These are phyloP conservation scores for Phytophthora macrochlamydospora DNA, from an alignment of 352 stramenopile genomes.

Conservation along the genomic window DNA sequence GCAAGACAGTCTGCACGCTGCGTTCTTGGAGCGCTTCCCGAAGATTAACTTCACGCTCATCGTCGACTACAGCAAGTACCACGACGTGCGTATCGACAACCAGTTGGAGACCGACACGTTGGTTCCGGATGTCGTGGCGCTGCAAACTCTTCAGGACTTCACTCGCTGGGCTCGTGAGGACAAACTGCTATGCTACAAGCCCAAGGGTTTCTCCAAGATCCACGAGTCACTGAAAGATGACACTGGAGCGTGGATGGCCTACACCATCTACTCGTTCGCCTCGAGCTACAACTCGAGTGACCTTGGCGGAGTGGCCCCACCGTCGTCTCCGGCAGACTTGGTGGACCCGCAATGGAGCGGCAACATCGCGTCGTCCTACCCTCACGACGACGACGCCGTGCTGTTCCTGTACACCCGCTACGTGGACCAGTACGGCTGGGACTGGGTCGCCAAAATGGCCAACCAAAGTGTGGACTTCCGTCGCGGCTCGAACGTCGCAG, in stretches of 20 bases:
- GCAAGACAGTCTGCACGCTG: constrained; percentile 24
- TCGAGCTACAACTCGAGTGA: constrained; percentile 37
- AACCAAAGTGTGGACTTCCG: constrained; percentile 40
- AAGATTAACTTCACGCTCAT: constrained; percentile 64
- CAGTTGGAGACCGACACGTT: constrained; percentile 49
- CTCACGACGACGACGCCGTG: constrained; percentile 53
- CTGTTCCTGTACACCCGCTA: constrained; percentile 52
- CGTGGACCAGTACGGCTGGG: constrained; percentile 9
- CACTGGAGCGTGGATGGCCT: constrained; percentile 40
- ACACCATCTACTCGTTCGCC: constrained; percentile 41
- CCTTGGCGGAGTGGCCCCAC: constrained; percentile 15
- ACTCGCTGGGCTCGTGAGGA: constrained; percentile 39
- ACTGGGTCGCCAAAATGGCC: constrained; percentile 50
- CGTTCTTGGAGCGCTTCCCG: constrained; percentile 38
- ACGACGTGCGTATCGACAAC: constrained; percentile 48
- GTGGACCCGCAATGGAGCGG: constrained; percentile 35
- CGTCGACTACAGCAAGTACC: constrained; percentile 46
- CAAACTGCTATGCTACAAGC: constrained; percentile 54
- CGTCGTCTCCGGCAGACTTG: constrained; percentile 29
- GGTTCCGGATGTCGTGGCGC: constrained; percentile 43
- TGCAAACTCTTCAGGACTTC: constrained; percentile 61
- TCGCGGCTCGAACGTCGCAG: constrained; percentile 38
- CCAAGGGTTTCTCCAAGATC: constrained; percentile 52
- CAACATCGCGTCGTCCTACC: constrained; percentile 54
- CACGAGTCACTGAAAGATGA: constrained; percentile 40